Base-by-base conservation (phyloP, 352 stramenopile species). In the Phytophthora constricta region DNA sequence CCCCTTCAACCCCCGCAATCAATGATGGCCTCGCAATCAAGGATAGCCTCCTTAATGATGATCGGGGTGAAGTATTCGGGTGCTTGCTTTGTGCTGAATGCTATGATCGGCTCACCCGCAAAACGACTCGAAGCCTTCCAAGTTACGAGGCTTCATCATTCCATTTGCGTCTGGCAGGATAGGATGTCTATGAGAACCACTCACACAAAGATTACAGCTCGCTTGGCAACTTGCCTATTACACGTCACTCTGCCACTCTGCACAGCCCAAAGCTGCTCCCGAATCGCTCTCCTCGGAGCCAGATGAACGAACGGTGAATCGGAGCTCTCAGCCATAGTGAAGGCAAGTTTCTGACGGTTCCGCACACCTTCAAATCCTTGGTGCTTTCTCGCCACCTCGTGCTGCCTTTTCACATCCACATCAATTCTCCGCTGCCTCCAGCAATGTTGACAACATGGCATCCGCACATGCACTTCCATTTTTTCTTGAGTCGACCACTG, bases 41-140 rank as follows among this genome's bases (percentile, higher is more conserved):
- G n/a, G 79, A 85, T 39, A 50, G 62, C 0, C 62, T 76, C 27
- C 76, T 80, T 28, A 68, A 74, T 55, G 65, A 68, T 37, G 51
- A 43, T 39, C 53, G 79, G 51, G 84, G 42, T 80, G 23, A 86
- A 86, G 65, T 86, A 72, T 84, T 86, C 43, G 68, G 82, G 62
- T 84, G 75, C n/a, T 50, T 70, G 46, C 62, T 79, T 16, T 42
- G 34, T 19, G 34, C 3, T 42, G 31, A 7, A 39, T 13, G 31
- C n/a, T n/a, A n/a, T n/a, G n/a, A n/a, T n/a, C n/a, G n/a, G n/a
- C n/a, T n/a, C n/a, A n/a, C n/a, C n/a, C n/a, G n/a, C n/a, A n/a
- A n/a, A n/a, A n/a, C n/a, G n/a, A n/a, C n/a, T n/a, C n/a, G n/a
- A n/a, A n/a, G n/a, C n/a, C n/a, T n/a, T n/a, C n/a, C n/a, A n/a